Evolutionary conservation across 2,329 filamentous ascomycete species (phyloP).

Genomic region (Plenodomus lindquistii): DNA sequence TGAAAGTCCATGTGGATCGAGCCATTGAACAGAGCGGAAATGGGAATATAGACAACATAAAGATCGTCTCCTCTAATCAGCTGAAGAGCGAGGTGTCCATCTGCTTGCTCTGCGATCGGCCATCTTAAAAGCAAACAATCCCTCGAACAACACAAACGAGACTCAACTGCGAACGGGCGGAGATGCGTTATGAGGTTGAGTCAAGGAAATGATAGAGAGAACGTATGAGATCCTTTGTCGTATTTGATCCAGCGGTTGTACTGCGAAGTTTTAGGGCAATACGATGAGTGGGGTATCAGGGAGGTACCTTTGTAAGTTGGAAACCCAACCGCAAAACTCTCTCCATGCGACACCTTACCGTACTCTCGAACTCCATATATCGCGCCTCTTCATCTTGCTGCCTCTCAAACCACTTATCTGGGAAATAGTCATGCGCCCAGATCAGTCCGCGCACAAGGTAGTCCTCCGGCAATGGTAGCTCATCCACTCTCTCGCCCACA

Average conservation of each 20-base stretch:
- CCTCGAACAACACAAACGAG: too few relatives aligned
- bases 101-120: too few relatives aligned
- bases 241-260: slow-evolving; percentile 38
- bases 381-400: slow-evolving; percentile 69
- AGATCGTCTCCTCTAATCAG: slow-evolving; percentile 21
- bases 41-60: slow-evolving; percentile 17
- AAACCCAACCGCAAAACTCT: slow-evolving; percentile 63
- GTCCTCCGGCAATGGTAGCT: slow-evolving; percentile 69
- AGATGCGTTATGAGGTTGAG: too few relatives aligned
- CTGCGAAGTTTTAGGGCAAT: slow-evolving; percentile 9
- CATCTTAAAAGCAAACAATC: too few relatives aligned
- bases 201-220: too few relatives aligned
- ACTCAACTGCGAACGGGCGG: too few relatives aligned
- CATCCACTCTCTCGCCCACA: slow-evolving; percentile 39
- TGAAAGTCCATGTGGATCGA: slow-evolving; percentile 18
- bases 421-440: slow-evolving; percentile 64
- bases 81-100: slow-evolving; percentile 23
- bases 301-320: slow-evolving; percentile 38
- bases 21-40: slow-evolving; percentile 20
- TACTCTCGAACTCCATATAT: slow-evolving; percentile 64
- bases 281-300: not conserved
- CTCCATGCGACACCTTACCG: slow-evolving; percentile 61
- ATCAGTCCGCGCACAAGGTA: slow-evolving; percentile 67
- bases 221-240: slow-evolving; percentile 29
- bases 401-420: slow-evolving; percentile 62